Evolutionary conservation across 441 rosid species (phyloP).

Genomic region (Populus hybrid): DNA sequence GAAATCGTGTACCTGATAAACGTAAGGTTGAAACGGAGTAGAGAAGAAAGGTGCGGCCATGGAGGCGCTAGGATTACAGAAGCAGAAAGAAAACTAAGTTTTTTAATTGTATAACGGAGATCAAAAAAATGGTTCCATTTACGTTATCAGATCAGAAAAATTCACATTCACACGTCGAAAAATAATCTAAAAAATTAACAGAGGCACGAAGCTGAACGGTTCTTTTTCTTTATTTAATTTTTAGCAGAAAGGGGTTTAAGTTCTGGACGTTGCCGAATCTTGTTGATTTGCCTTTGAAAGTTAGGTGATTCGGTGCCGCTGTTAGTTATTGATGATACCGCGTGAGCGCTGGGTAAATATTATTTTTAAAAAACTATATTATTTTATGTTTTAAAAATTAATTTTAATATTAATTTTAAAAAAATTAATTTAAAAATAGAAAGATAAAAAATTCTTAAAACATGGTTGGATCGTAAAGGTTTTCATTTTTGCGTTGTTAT

Average conservation of each 20-base stretch:
- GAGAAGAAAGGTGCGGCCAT: slow-evolving; percentile 99
- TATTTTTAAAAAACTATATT: too few species aligned
- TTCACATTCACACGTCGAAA: slow-evolving; percentile 2
- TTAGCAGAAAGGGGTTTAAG: not conserved
- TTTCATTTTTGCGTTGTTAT: too few species aligned
- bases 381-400: too few species aligned
- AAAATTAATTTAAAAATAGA: too few species aligned
- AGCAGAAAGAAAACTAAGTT: slow-evolving; percentile 1
- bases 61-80: slow-evolving; percentile 20
- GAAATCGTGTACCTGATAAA: slow-evolving; percentile 61
- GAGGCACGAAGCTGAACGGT: not conserved
- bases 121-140: not conserved
- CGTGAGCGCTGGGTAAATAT: too few species aligned
- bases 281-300: not conserved
- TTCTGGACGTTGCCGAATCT: too few species aligned
- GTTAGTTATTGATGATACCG: too few species aligned
- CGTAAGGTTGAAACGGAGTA: slow-evolving; percentile 94
- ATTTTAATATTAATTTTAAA: too few species aligned
- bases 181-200: not conserved
- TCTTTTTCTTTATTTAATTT: not conserved
- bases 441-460: too few species aligned
- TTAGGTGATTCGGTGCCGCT: not conserved
- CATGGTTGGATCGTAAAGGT: too few species aligned
- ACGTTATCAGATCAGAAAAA: not conserved
- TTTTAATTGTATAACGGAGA: not conserved